phyloP scores from a whole-genome alignment of 2,329 filamentous ascomycete genomes.

The Trichoderma sp. region DNA sequence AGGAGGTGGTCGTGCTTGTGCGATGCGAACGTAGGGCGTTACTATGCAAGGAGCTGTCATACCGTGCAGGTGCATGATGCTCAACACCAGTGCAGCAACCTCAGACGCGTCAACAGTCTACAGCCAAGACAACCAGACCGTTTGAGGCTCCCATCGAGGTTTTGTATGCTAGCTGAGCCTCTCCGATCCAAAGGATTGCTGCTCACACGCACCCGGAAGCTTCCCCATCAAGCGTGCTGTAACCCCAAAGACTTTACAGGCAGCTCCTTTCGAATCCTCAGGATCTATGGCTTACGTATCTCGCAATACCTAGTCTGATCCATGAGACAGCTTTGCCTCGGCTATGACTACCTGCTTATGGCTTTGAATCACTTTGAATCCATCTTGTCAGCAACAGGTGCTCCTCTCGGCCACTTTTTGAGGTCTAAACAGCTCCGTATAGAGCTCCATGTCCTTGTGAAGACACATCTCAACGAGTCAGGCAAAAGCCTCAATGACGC shows the following conservation, averaged over 20 bases:
- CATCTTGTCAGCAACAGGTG: neutral
- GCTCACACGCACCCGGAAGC: neutral
- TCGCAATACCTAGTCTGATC: neutral
- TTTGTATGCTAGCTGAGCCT: neutral
- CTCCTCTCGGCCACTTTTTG: neutral
- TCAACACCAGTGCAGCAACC: neutral
- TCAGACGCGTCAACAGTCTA: neutral
- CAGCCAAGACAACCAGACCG: neutral
- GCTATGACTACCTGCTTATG: neutral
- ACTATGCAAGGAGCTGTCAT: neutral
- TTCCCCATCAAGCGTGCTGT: neutral
- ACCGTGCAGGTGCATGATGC: neutral
- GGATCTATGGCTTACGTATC: neutral
- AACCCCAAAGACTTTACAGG: neutral
- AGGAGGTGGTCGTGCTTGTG: neutral
- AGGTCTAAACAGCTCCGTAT: neutral
- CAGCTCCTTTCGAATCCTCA: neutral
- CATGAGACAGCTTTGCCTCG: neutral
- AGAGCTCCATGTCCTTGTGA: neutral
- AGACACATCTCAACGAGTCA: constrained; percentile 3
- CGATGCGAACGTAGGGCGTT: neutral
- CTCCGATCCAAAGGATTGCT: neutral
- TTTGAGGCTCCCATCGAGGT: neutral
- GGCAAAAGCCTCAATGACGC: constrained; percentile 10
- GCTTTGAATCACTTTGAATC: neutral